Base-by-base conservation (phyloP, 768 basidiomycete species). In the Kwoniella sp. region DNA sequence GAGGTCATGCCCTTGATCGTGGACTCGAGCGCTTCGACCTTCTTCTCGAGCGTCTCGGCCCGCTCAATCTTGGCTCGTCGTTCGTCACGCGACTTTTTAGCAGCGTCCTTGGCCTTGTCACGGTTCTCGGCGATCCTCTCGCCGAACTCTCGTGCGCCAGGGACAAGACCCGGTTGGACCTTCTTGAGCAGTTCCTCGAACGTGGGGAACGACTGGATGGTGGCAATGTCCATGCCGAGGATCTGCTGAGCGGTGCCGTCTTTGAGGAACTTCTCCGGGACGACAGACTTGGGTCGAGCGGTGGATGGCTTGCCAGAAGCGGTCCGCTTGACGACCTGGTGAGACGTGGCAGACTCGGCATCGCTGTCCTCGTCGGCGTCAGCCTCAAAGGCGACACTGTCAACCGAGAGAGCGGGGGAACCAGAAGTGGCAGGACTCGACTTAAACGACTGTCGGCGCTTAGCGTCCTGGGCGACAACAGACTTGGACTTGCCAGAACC, bases 261-360 rank as follows among this genome's bases (percentile, higher is more conserved):
- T 25, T 59, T 58, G 50, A 65, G 50, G 60, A 60, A 62, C 46
- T 62, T 61, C 42, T 65, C 59, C n/a, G 63, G 63, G 31, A 65
- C 63, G 48, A 65, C 63, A 29, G 62, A 63, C 45, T 60, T 60
- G 29, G 62, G 62, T 43, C 62, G 54, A 36, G 58, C 62, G 26
- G 59, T 60, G 14, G 62, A 63, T 23, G 52, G 58, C 46, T 63
- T 63, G 38, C 62, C 62, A 23, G 57, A 57, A n/a, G 52, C 50
- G 0, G 62, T 63, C n/a, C 46, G 51, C 48, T 63, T 63, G 32
- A 45, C 33, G 23, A 28, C 22, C 22, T 40, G 32, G 22, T 46
- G 45, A 8, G 57, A 53, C 12, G 26, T n/a, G 5, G 36, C 23
- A 3, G 43, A 45, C 26, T 37, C 28, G 32, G 55, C 57, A 27